Evolutionary conservation across 2,329 filamentous ascomycete species (phyloP), one percentile per base, ranked within the genome.

Genomic region (Cryoendolithus antarcticus): DNA sequence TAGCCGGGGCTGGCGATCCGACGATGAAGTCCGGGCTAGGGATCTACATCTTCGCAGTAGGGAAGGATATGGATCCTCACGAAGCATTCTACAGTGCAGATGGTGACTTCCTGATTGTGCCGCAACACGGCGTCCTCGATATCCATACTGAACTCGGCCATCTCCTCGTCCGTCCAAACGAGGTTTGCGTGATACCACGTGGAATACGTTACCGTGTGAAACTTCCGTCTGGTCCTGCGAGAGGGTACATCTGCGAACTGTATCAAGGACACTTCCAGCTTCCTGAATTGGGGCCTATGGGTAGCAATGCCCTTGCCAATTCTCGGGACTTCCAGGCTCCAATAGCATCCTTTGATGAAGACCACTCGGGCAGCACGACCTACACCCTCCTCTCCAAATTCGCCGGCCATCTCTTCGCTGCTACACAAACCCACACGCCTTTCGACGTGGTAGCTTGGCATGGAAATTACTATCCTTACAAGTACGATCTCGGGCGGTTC

Each of bases 21-120:
- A 80, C 80, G 0, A 71, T 81, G 57, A 93, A 93, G 62, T 68
- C 74, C n/a, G 86, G 86, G 0, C 52, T 93, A 32, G 85, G 82
- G 15, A 86, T 91, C 44, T 79, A 82, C 58, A 74, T 91, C 41
- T 93, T 83, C 55, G 79, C 82, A 1, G 83, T 81, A 0, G 82
- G 82, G 12, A 78, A 74, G 56, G 77, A 79, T 54, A 93, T 94
- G 86, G 68, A 69, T 36, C 62, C 69, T 11, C 72, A 74, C 30
- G 69, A 80, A 35, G 84, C 84, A 0, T 91, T 88, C 58, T 93
- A 89, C 67, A 88, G 81, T 3, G 80, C 85, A 0, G 79, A 83
- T 43, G 78, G 79, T 10, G 78, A 82, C 52, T 70, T 78, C 44
- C 61, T 82, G 37, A 76, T 82, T 34, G 66, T 82, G 3, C 75